Percentiles rank a stretch among this genome's conserved stretches.
Evolutionary conservation across 2,329 filamentous ascomycete species (phyloP).

Genomic region (Alternaria infectoria): DNA sequence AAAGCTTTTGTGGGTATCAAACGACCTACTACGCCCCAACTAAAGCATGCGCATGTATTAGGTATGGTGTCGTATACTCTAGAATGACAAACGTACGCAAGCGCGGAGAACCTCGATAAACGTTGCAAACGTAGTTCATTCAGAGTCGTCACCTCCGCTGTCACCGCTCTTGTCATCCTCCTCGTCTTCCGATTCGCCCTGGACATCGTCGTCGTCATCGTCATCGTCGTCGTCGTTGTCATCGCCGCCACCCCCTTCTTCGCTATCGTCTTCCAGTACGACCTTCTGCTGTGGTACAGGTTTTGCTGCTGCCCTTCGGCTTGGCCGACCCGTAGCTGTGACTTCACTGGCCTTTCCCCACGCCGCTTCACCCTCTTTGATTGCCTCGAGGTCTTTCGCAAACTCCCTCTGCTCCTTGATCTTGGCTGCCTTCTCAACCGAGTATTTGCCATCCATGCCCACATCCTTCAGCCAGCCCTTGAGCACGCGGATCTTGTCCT

Average conservation of each 20-base stretch:
- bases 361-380: slow-evolving; percentile 77
- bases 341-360: slow-evolving; percentile 67
- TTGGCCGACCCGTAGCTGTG: slow-evolving; percentile 35
- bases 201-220: slow-evolving; percentile 25
- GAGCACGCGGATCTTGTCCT: slow-evolving; percentile 83
- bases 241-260: slow-evolving; percentile 26
- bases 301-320: slow-evolving; percentile 31
- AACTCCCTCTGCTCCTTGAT: slow-evolving; percentile 90
- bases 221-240: slow-evolving; percentile 20
- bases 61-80: background rate
- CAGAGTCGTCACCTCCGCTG: slow-evolving; percentile 26
- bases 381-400: slow-evolving; percentile 80
- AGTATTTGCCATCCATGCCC: slow-evolving; percentile 90
- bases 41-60: background rate
- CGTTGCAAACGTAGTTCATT: slow-evolving; percentile 17
- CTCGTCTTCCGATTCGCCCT: slow-evolving; percentile 21
- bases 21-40: background rate
- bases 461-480: slow-evolving; percentile 77
- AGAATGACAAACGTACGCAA: background rate
- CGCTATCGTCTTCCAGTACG: slow-evolving; percentile 32
- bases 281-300: slow-evolving; percentile 26
- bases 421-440: slow-evolving; percentile 78
- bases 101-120: background rate
- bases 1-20: background rate
- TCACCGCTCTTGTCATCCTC: slow-evolving; percentile 21